Conservation (phyloP, 768 basidiomycete species). For the Calocera viscosa region DNA sequence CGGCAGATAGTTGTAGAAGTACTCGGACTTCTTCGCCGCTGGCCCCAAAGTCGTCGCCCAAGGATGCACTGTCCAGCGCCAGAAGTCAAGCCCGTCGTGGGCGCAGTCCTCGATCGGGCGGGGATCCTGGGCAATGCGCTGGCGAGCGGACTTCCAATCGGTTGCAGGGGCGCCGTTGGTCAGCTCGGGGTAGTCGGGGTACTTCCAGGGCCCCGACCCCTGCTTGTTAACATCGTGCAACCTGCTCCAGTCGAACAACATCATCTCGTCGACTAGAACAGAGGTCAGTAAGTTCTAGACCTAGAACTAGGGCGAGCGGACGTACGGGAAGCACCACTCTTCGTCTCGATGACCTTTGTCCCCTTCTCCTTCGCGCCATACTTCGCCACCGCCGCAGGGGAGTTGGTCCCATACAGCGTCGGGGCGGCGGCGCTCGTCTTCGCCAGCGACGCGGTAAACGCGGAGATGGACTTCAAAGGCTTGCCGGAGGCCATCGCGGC, state of each 20-base stretch:
- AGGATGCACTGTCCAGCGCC: not conserved
- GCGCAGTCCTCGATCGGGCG: not conserved
- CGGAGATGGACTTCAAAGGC: no score
- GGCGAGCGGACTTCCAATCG: not conserved
- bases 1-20: not conserved
- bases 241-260: not conserved
- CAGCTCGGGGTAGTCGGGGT: not conserved
- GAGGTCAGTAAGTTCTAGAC: not conserved
- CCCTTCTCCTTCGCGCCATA: not conserved
- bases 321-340: not conserved
- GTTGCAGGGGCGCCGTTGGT: not conserved
- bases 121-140: not conserved
- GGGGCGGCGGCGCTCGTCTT: no score
- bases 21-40: not conserved
- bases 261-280: not conserved
- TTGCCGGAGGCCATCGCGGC: no score
- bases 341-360: not conserved
- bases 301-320: not conserved
- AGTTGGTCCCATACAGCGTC: not conserved
- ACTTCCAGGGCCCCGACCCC: not conserved
- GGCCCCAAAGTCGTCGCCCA: not conserved
- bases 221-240: not conserved
- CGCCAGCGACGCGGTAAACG: no score
- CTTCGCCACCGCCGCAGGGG: no score
- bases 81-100: not conserved